phyloP scores from a whole-genome alignment of 2,329 filamentous ascomycete genomes.

The Waltergamsia citrina region DNA sequence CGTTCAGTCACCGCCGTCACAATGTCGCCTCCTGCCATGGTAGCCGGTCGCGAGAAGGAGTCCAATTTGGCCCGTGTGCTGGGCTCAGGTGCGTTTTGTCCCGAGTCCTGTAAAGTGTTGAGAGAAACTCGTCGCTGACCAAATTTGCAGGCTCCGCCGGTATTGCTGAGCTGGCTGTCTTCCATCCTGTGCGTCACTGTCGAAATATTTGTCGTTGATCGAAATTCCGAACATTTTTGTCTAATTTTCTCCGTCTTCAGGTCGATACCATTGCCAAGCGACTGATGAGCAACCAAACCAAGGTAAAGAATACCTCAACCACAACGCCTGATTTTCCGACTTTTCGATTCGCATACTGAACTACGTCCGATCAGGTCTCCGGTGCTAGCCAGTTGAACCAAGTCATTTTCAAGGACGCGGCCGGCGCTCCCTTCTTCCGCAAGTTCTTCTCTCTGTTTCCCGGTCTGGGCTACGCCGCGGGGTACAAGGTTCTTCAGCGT shows the following conservation, averaged over 20 bases:
- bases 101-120: background rate
- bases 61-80: slow-evolving; percentile 80
- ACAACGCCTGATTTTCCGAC: background rate
- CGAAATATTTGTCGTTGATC: too few relatives aligned
- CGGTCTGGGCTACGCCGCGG: slow-evolving; percentile 91
- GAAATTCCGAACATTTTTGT: too few relatives aligned
- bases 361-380: slow-evolving; percentile 18
- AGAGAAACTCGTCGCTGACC: slow-evolving; percentile 1
- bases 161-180: slow-evolving; percentile 86
- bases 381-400: slow-evolving; percentile 59
- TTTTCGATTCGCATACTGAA: slow-evolving; percentile 1
- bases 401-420: slow-evolving; percentile 91
- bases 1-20: slow-evolving; percentile 9
- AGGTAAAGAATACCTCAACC: slow-evolving; percentile 45
- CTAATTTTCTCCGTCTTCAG: too few relatives aligned
- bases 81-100: slow-evolving; percentile 63
- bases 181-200: slow-evolving; percentile 62
- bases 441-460: slow-evolving; percentile 97
- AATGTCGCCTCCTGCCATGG: slow-evolving; percentile 50
- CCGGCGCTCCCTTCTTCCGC: slow-evolving; percentile 53
- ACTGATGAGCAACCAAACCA: slow-evolving; percentile 92
- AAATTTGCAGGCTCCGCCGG: slow-evolving; percentile 67
- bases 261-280: slow-evolving; percentile 98
- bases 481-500: slow-evolving; percentile 94
- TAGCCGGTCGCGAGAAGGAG: slow-evolving; percentile 58